Conservation (phyloP, 495 filamentous ascomycete species). For the Amphirosellinia nigrospora region DNA sequence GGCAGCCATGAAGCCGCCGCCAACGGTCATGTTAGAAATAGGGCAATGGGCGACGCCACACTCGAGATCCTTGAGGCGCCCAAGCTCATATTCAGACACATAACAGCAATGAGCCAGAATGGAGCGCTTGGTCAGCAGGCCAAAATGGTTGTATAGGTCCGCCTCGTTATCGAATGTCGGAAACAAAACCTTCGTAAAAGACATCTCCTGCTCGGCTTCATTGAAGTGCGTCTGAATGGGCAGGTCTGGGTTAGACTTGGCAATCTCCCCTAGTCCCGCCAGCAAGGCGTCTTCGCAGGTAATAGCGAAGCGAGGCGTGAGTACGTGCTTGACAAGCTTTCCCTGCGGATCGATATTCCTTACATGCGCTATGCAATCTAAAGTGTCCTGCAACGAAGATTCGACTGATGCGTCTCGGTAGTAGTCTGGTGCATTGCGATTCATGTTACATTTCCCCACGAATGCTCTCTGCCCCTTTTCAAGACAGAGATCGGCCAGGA, state of each 20-base stretch:
- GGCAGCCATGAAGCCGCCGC: slow-evolving; percentile 65
- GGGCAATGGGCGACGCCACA: slow-evolving; percentile 71
- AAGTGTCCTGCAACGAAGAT: slow-evolving; percentile 58
- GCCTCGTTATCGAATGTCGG: slow-evolving; percentile 59
- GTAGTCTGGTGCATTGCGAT: slow-evolving; percentile 64
- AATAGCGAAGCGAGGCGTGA: slow-evolving; percentile 71
- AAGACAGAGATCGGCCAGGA: slow-evolving; percentile 64
- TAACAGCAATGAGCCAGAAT: slow-evolving; percentile 71
- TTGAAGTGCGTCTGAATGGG: slow-evolving; percentile 72
- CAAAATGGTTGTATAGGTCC: slow-evolving; percentile 60
- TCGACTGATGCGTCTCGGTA: slow-evolving; percentile 59
- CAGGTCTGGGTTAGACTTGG: slow-evolving; percentile 54
- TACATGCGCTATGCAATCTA: slow-evolving; percentile 58
- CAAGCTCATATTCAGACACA: slow-evolving; percentile 61
- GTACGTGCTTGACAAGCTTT: slow-evolving; percentile 58
- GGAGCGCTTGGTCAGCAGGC: slow-evolving; percentile 58
- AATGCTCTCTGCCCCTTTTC: slow-evolving; percentile 66
- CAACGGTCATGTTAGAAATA: slow-evolving; percentile 66
- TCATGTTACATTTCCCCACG: slow-evolving; percentile 72
- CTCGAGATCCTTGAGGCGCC: slow-evolving; percentile 48
- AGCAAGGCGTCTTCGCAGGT: slow-evolving; percentile 61
- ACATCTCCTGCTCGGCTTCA: slow-evolving; percentile 63
- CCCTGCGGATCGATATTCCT: slow-evolving; percentile 47
- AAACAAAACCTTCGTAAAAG: slow-evolving; percentile 57
- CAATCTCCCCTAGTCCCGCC: slow-evolving; percentile 58